Evolutionary conservation across 2,329 filamentous ascomycete species (phyloP).

Genomic region (Colletotrichum somersetense): DNA sequence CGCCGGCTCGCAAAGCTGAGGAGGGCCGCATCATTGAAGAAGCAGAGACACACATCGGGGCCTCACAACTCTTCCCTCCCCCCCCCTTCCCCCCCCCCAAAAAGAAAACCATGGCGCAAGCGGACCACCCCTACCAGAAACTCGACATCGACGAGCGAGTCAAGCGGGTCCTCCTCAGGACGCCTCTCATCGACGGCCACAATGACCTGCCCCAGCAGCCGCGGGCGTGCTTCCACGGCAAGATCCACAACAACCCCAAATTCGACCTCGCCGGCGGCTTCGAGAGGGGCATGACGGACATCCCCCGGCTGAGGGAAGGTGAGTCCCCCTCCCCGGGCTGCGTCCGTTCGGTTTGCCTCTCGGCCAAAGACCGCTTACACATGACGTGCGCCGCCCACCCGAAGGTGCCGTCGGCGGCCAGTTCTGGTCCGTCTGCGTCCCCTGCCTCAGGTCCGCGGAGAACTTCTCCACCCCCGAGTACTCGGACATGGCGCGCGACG

Average conservation of each 20-base stretch:
- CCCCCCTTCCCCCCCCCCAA: background rate
- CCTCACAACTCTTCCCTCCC: background rate
- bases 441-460: conserved; percentile 44
- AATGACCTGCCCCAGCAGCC: conserved; percentile 51
- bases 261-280: conserved; percentile 51
- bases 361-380: conserved; percentile 5
- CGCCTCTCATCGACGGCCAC: conserved; percentile 52
- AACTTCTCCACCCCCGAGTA: conserved; percentile 45
- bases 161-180: conserved; percentile 46
- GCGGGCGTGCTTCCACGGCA: conserved; percentile 47
- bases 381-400: rapidly evolving
- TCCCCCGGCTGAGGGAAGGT: conserved; percentile 45
- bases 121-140: conserved; percentile 26
- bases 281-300: conserved; percentile 50
- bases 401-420: conserved; percentile 47
- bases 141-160: conserved; percentile 47
- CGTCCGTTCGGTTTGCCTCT: background rate
- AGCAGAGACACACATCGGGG: too few species aligned
- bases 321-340: background rate
- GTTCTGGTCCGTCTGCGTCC: conserved; percentile 50
- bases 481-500: conserved; percentile 44
- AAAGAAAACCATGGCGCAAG: conserved; percentile 9
- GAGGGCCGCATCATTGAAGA: background rate
- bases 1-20: background rate
- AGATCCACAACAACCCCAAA: conserved; percentile 50